A percentile compares a stretch with the other conserved stretches of the same genome.
Evolutionary conservation across 208 protist species (phyloP).

Genomic region (Angomonas ambiguus): DNA sequence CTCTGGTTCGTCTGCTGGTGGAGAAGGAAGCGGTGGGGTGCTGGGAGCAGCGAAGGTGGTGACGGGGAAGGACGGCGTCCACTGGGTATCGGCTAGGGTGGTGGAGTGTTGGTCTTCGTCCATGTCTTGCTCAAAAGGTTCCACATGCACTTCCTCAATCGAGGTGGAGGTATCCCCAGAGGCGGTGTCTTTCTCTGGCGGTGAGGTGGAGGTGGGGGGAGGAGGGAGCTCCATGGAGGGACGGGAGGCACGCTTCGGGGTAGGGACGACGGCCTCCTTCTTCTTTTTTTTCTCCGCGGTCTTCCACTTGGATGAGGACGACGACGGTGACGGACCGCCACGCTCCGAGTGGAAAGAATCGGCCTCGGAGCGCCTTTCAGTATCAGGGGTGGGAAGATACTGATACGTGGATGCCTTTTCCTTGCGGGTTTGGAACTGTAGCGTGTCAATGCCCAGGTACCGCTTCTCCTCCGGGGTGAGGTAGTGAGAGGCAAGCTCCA

Average conservation of each 20-base stretch:
- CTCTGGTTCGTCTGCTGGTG: not conserved
- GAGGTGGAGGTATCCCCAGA: not conserved
- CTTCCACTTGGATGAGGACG: too few species aligned
- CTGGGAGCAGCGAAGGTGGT: not conserved
- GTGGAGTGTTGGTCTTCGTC: too few species aligned
- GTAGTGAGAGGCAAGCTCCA: slow-evolving; percentile 61
- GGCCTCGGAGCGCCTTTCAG: not conserved
- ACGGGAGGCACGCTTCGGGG: not conserved
- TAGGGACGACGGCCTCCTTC: not conserved
- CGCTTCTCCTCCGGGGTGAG: slow-evolving; percentile 78
- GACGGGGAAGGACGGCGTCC: not conserved
- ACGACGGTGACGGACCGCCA: not conserved
- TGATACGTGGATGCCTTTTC: slow-evolving; percentile 62
- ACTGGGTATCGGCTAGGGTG: not conserved
- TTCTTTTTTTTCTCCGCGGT: not conserved
- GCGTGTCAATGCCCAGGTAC: slow-evolving; percentile 67
- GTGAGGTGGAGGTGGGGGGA: too few species aligned
- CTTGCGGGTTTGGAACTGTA: slow-evolving; percentile 65
- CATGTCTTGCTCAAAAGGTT: not conserved
- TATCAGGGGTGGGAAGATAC: slow-evolving; percentile 24
- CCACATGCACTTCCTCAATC: not conserved
- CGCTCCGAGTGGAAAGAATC: not conserved
- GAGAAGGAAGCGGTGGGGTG: not conserved
- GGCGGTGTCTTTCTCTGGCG: not conserved
- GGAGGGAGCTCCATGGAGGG: not conserved